Conservation (phyloP, 2,329 filamentous ascomycete genomes). For the Alternaria panax region DNA sequence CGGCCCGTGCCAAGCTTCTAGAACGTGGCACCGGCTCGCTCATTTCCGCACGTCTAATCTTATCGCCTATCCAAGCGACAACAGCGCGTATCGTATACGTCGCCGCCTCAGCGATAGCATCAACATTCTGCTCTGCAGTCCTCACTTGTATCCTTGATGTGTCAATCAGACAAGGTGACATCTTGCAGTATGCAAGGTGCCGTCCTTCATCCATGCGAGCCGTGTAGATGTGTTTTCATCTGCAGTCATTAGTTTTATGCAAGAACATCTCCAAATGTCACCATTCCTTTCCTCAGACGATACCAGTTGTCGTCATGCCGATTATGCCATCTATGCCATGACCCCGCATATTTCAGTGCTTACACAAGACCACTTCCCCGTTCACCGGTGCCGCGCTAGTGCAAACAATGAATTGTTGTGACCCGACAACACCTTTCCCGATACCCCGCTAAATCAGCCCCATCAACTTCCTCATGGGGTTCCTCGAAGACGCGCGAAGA, state of each 20-base stretch:
- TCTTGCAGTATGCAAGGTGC: no score
- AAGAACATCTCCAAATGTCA: no score
- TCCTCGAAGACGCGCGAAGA: neutral
- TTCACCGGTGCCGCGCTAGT: neutral
- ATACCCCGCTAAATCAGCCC: neutral
- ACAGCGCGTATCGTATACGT: neutral
- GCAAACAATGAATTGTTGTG: neutral
- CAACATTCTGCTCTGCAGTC: no score
- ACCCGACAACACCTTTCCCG: neutral
- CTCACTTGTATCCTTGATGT: no score
- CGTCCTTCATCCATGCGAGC: no score
- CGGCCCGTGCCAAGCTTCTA: conserved; percentile 23
- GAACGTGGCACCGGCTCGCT: conserved; percentile 15
- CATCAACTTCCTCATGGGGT: neutral
- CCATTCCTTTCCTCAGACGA: neutral
- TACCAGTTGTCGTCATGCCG: neutral
- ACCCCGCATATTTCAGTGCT: neutral
- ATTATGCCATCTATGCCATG: neutral
- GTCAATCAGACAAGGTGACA: neutral
- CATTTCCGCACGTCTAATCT: conserved; percentile 11
- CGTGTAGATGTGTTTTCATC: no score
- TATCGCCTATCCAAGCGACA: neutral
- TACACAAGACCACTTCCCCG: neutral
- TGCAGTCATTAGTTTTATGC: no score
- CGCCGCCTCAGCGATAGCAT: neutral